Evolutionary conservation across 2,329 filamentous ascomycete genomes (phyloP).

Genomic region (Paecilomyces niveus): DNA sequence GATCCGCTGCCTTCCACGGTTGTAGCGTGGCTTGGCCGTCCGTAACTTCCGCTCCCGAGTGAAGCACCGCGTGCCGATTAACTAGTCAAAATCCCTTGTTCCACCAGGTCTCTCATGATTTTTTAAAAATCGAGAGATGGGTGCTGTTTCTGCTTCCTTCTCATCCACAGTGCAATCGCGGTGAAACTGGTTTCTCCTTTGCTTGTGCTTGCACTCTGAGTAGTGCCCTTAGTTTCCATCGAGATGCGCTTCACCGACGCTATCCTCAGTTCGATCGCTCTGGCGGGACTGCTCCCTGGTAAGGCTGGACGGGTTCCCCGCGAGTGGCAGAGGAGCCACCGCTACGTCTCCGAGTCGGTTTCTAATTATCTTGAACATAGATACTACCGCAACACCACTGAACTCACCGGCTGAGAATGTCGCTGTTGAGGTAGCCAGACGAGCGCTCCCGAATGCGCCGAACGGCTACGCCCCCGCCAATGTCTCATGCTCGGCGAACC

Average conservation of each 20-base stretch:
- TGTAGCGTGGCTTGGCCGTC: not conserved
- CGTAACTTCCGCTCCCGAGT: not conserved
- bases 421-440: conserved; percentile 10
- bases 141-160: not conserved
- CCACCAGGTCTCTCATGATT: not conserved
- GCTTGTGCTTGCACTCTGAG: not conserved
- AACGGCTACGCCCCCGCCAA: conserved; percentile 64
- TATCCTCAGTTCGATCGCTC: not conserved
- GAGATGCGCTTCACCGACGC: not conserved
- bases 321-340: not conserved
- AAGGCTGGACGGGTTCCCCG: not conserved
- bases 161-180: not conserved
- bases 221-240: not conserved
- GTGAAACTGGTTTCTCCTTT: not conserved
- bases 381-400: not conserved
- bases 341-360: not conserved
- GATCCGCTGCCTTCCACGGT: not conserved
- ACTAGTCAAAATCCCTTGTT: not conserved
- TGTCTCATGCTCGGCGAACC: conserved; percentile 62
- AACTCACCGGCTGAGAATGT: not conserved
- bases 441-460: conserved; percentile 49
- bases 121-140: not conserved
- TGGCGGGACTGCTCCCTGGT: not conserved
- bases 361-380: not conserved
- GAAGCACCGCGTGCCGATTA: not conserved